phyloP scores from a whole-genome alignment of 345 rosid species.

The Xanthoceras sorbifolium region DNA sequence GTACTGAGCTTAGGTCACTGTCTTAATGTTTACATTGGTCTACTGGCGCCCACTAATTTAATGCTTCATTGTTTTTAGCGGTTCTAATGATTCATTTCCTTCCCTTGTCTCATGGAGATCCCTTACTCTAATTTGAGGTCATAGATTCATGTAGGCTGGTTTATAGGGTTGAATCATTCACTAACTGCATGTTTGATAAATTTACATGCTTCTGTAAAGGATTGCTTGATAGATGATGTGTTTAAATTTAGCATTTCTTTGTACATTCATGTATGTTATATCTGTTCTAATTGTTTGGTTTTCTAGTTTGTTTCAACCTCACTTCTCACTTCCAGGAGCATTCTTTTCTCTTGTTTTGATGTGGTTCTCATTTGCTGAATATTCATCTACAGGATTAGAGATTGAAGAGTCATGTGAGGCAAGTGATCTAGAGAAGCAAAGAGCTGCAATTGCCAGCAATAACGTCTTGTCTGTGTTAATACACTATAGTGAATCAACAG shows the following conservation, averaged over 20 bases:
- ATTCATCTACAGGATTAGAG: slow-evolving; percentile 45
- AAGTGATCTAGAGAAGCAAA: slow-evolving; percentile 66
- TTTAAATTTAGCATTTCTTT: neutral
- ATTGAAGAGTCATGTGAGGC: slow-evolving; percentile 75
- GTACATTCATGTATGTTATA: neutral
- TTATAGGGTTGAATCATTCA: neutral
- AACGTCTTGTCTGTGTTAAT: slow-evolving; percentile 63
- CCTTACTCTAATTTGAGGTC: neutral
- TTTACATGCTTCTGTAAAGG: neutral
- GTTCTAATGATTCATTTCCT: neutral
- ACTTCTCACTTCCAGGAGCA: neutral
- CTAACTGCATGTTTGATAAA: neutral
- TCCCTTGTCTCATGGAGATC: neutral
- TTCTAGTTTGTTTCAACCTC: neutral
- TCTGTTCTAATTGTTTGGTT: neutral
- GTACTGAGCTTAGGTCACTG: neutral
- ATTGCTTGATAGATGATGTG: neutral
- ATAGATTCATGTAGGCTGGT: neutral
- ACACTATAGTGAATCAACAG: slow-evolving; percentile 59
- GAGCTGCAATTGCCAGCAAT: slow-evolving; percentile 52
- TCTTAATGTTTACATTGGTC: neutral
- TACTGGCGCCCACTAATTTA: neutral
- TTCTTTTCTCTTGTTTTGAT: neutral
- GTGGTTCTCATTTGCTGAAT: slow-evolving; percentile 9
- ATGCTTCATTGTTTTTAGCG: neutral